Evolutionary conservation across 768 basidiomycete species (phyloP), one percentile per base, ranked within the genome.

Genomic region (Podaxis mareebaensis): DNA sequence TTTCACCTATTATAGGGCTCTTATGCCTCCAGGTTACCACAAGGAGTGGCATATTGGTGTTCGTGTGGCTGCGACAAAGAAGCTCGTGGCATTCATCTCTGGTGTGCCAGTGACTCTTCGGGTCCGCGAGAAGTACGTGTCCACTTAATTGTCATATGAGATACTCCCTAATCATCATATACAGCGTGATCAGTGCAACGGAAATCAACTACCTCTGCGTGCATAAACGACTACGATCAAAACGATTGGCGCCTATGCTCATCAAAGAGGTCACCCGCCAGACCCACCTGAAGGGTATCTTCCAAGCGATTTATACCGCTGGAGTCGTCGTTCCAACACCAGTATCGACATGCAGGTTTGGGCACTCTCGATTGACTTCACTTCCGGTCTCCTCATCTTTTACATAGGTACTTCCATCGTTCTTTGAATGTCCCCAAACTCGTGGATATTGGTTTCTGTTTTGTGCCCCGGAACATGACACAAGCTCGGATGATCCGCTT

Each of bases 161-260:
- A 20, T 22, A 38, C 22, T 44, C 64, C 15, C 44, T 57, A 20
- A 58, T 11, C n/a, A 26, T 24, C 51, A 24, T 52, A 64, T n/a
- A 67, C 39, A 95, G 92, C 52, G 76, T 80, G 4, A 82, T 99
- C 71, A 78, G 75, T 30, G 86, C 88, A 46, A 89, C 88, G 73
- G 97, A 99, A 76, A 96, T 99, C 79, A 99, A 99, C 75, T 99
- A 93, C 76, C 89, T 99, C 55, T 96, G 95, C 70, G 89, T 98
- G 1, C 96, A 97, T 83, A 99, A 99, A 80, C 98, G 97, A 75
- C 79, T 99, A 39, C 90, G 97, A 17, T 92, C 94, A 0, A 98
- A 98, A 74, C 91, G 97, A 44, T 80, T 99, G 24, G 90, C 97
- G 0, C 97, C 97, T 0, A 93, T 99, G 12, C 83, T 99, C 55